Percentiles rank a stretch among this genome's conserved stretches.
Evolutionary conservation across 176 grass and related monocot genomes (phyloP).

Genomic region (Thalia dealbata): DNA sequence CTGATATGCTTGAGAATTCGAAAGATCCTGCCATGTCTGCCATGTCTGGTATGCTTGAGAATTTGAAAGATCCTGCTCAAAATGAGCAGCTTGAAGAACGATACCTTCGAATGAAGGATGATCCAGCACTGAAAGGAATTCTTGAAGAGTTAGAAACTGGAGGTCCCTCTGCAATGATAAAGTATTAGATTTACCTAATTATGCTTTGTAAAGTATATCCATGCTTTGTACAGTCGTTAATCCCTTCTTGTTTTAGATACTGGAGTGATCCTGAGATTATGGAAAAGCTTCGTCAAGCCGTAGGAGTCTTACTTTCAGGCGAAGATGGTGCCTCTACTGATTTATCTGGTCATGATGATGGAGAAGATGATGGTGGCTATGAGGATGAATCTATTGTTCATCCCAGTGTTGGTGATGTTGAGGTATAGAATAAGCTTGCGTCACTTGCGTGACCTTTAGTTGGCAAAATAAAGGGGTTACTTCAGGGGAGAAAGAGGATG

Average conservation of each 20-base stretch:
- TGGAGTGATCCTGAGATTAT: slow-evolving; percentile 94
- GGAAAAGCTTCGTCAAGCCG: slow-evolving; percentile 73
- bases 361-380: slow-evolving; percentile 49
- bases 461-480: too few relatives aligned
- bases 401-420: slow-evolving; percentile 73
- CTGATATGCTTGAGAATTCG: slow-evolving; percentile 59
- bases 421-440: slow-evolving; percentile 26
- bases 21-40: too few relatives aligned
- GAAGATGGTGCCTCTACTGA: slow-evolving; percentile 15
- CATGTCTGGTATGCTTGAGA: too few relatives aligned
- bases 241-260: slow-evolving; percentile 34
- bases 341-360: slow-evolving; percentile 26
- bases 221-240: not conserved
- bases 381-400: slow-evolving; percentile 83
- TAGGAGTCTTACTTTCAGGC: slow-evolving; percentile 42
- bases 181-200: slow-evolving; percentile 23
- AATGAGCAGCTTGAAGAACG: slow-evolving; percentile 70
- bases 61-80: slow-evolving; percentile 56
- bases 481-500: too few relatives aligned
- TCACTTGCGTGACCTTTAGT: too few relatives aligned
- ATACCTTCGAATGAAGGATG: slow-evolving; percentile 68
- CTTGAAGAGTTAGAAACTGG: slow-evolving; percentile 91
- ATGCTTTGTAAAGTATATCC: too few relatives aligned
- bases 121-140: slow-evolving; percentile 71
- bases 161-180: slow-evolving; percentile 89